Percentiles rank a stretch among this genome's conserved stretches.
Evolutionary conservation across 768 basidiomycete species (phyloP).

Genomic region (Leccinum uliginosum): DNA sequence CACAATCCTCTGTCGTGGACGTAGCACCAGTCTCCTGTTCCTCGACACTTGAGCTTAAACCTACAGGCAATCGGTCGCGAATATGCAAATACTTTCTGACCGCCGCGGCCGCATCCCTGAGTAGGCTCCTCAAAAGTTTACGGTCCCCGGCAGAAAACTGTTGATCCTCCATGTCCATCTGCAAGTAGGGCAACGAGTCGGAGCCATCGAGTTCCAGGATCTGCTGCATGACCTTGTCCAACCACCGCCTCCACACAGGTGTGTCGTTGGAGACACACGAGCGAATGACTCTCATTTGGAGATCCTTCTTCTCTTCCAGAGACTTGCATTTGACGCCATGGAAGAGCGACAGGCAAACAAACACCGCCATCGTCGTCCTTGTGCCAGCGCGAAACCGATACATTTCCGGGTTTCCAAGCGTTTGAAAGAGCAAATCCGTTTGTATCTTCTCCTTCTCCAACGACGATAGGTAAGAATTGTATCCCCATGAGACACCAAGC

Average conservation of each 20-base stretch:
- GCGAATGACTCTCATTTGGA: conserved; percentile 9
- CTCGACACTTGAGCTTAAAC: neutral
- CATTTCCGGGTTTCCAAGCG: conserved; percentile 10
- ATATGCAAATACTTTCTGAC: conserved; percentile 10
- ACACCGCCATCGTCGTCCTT: conserved; percentile 22
- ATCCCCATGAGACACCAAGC: conserved; percentile 31
- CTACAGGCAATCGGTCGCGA: neutral
- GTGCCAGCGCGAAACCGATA: conserved; percentile 12
- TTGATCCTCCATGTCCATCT: neutral
- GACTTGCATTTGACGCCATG: conserved; percentile 1
- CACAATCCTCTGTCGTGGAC: neutral
- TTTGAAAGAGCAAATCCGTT: conserved; percentile 9
- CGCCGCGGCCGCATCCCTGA: conserved; percentile 18
- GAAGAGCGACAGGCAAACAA: conserved; percentile 23
- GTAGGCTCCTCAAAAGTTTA: conserved; percentile 3
- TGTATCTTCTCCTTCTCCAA: conserved; percentile 33
- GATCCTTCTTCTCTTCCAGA: neutral
- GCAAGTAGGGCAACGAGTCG: neutral
- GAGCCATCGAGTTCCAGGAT: neutral
- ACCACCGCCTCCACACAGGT: conserved; percentile 21
- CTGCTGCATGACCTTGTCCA: conserved; percentile 17
- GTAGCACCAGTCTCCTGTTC: neutral
- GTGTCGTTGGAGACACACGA: conserved; percentile 23
- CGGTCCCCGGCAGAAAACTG: neutral
- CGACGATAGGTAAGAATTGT: conserved; percentile 31